Percentiles rank a stretch among this genome's conserved stretches.
These are phyloP conservation scores for Paecilomyces sp. DNA, from an alignment of 2,329 filamentous ascomycete genomes.

Conservation along the genomic window DNA sequence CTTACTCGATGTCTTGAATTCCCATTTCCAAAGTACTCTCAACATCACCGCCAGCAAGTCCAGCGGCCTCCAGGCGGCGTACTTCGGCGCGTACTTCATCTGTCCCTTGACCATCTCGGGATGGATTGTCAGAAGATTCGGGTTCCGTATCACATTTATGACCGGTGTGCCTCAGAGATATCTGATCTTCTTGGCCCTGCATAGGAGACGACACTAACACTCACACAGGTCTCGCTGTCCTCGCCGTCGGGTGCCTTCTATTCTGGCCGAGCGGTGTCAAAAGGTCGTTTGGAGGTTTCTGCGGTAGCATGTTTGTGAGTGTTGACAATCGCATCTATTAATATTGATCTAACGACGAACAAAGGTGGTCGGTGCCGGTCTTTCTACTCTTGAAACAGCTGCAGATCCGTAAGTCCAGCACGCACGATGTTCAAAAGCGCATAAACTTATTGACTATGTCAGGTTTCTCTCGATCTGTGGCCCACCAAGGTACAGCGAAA, in stretches of 20 bases:
- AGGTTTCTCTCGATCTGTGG: conserved; percentile 38
- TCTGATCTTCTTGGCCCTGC: too few relatives aligned
- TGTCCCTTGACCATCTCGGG: conserved; percentile 18
- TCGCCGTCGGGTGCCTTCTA: conserved; percentile 50
- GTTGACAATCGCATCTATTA: not conserved
- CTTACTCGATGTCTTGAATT: conserved; percentile 48
- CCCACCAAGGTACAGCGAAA: conserved; percentile 52
- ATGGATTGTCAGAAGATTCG: conserved; percentile 43
- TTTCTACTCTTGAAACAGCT: conserved; percentile 52
- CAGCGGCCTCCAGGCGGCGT: conserved; percentile 39
- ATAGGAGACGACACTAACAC: too few relatives aligned
- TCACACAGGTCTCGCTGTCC: conserved; percentile 39
- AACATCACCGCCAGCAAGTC: conserved; percentile 38
- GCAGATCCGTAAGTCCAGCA: conserved; percentile 45
- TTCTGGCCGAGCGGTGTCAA: conserved; percentile 54
- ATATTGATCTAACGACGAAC: not conserved
- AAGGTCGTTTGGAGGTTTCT: conserved; percentile 53
- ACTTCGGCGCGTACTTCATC: conserved; percentile 38
- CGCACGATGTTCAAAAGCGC: not conserved
- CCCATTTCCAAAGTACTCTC: conserved; percentile 39
- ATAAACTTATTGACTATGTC: not conserved
- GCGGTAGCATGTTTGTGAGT: conserved; percentile 46
- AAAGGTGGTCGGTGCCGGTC: conserved; percentile 41
- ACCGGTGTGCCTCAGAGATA: conserved; percentile 14
- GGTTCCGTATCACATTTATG: conserved; percentile 26